These are phyloP conservation scores for Spergularia azorica DNA, from an alignment of 179 eudicot genomes.

Conservation along the genomic window DNA sequence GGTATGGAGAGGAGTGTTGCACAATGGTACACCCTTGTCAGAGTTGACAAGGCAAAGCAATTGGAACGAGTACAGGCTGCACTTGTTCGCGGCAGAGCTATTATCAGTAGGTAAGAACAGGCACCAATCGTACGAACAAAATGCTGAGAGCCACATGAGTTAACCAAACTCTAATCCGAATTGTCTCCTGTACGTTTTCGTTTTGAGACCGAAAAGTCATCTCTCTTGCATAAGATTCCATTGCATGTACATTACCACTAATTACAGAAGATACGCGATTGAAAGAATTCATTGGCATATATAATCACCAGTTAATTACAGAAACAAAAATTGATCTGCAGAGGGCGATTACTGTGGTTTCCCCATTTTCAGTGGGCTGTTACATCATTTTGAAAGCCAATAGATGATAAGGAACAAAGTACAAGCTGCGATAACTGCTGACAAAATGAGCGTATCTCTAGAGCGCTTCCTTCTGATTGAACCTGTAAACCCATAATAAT, in stretches of 20 bases:
- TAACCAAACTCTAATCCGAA: too few species aligned
- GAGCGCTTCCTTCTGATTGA: constrained; percentile 81
- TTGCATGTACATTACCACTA: background rate
- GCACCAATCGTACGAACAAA: too few species aligned
- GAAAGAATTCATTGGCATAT: constrained; percentile 7
- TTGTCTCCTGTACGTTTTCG: background rate
- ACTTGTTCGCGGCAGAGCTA: too few species aligned
- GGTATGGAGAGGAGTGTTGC: background rate
- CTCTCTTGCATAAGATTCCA: background rate
- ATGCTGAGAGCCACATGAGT: too few species aligned
- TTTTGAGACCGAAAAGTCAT: background rate
- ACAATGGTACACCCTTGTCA: constrained; percentile 2
- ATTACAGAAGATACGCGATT: constrained; percentile 10
- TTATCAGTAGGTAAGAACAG: too few species aligned
- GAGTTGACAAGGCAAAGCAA: constrained; percentile 4
- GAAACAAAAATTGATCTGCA: constrained; percentile 18
- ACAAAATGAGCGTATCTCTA: constrained; percentile 83
- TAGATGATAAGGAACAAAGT: constrained; percentile 84
- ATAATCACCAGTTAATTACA: constrained; percentile 26
- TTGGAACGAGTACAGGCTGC: background rate
- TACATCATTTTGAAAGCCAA: constrained; percentile 82
- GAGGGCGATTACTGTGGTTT: background rate
- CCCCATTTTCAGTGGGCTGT: background rate
- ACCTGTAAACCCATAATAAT: constrained; percentile 44
- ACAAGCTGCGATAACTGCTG: constrained; percentile 91